These are phyloP conservation scores for Trametes villosa DNA, from an alignment of 768 basidiomycete species.

Conservation along the genomic window DNA sequence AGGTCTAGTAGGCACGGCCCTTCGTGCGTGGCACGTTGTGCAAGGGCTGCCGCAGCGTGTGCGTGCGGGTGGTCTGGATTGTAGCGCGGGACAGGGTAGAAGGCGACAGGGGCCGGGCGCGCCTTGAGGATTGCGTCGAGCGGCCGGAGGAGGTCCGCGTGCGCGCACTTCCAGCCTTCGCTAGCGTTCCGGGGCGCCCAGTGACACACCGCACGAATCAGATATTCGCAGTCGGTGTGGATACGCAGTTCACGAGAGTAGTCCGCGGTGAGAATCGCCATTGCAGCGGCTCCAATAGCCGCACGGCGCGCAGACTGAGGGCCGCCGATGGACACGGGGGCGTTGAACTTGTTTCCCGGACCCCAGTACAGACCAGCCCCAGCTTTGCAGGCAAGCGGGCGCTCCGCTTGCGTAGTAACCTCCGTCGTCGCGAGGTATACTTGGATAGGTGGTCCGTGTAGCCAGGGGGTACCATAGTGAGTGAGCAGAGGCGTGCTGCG, in stretches of 20 bases:
- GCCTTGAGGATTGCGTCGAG: background rate
- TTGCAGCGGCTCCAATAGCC: no score
- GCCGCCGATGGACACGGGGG: no score
- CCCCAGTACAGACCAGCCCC: no score
- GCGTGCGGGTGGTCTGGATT: background rate
- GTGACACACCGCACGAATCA: background rate
- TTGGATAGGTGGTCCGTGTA: no score
- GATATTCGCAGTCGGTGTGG: background rate
- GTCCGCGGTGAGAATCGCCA: background rate
- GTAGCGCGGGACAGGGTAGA: background rate
- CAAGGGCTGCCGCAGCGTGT: background rate
- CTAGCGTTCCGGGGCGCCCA: background rate
- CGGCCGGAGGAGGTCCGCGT: background rate
- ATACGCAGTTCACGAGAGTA: background rate
- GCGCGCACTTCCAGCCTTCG: background rate
- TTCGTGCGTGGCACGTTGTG: background rate
- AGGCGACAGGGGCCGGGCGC: background rate
- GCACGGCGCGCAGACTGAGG: no score
- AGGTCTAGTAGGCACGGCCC: background rate
- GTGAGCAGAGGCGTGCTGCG: no score
- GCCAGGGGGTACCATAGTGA: no score
- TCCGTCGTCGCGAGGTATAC: no score
- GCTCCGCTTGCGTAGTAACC: no score
- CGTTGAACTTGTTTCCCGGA: no score
- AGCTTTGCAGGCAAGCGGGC: no score